Evolutionary conservation across 208 protist species (phyloP), one percentile per base, ranked within the genome.

Genomic region (Leishmania martiniquensis): DNA sequence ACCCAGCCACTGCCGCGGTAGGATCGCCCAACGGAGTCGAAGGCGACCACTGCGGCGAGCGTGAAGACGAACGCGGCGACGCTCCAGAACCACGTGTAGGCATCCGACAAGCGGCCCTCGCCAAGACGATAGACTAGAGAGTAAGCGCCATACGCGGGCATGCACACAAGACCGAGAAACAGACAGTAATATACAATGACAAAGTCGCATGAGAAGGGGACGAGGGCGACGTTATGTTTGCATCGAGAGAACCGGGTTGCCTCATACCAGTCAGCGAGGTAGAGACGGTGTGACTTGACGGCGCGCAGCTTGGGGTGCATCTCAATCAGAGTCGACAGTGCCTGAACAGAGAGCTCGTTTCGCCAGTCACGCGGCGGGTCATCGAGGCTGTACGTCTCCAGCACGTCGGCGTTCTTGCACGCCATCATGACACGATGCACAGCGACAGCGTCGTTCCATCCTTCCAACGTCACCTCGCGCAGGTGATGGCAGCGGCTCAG

Each of bases 221-320:
- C 78, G 39, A 97, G 87, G 37, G 94, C 94, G 25, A 97, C 82
- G 81, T 95, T 95, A 84, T 97, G 94, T 55, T 93, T 96, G 81
- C 94, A 97, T 0, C 94, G 89, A 2, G 91, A 96, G 75, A 88
- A 95, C 79, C 90, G 87, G 22, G 94, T 97, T n/a, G 92, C 94
- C 37, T 87, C 78, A 57, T 96, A 89, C 94, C 91, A 95, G 78
- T 95, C 92, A 0, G 72, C 76, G 34, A 97, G 84, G 75, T 90
- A 96, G 34, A 92, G 74, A 2, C 90, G 87, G 45, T 92, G 89
- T 32, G 90, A 89, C 82, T 94, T 91, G 10, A 97, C 88, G 44
- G 82, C 83, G 29, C 91, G 86, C 67, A 97, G 82, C 72, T 90
- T 91, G 9, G 94, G 94, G 85, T 97, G 92, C 94, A 97, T 97